A percentile compares a stretch with the other conserved stretches of the same genome.
phyloP scores from a whole-genome alignment of 805 yeast species.

The Wickerhamomyces queroliae region DNA sequence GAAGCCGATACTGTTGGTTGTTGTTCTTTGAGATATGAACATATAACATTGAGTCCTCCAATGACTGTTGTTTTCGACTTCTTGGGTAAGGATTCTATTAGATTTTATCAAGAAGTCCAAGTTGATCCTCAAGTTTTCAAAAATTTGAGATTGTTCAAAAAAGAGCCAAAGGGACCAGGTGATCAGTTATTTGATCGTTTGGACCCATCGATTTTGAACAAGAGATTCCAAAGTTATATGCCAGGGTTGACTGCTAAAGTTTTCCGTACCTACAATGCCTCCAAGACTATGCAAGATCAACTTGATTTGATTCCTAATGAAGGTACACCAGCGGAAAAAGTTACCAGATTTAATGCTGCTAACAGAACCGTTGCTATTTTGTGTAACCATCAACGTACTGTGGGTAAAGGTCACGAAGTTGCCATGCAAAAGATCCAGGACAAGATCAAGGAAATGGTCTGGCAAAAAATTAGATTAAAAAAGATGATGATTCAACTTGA shows the following conservation, averaged over 20 bases:
- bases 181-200: constrained; percentile 90
- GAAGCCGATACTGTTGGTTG: constrained; percentile 99
- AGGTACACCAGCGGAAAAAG: constrained; percentile 84
- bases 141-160: constrained; percentile 80
- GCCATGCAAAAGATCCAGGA: constrained; percentile 76
- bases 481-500: constrained; percentile 67
- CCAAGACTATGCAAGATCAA: constrained; percentile 95
- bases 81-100: constrained; percentile 91
- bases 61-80: constrained; percentile 84
- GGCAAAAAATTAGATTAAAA: constrained; percentile 77
- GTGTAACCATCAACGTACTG: constrained; percentile 96
- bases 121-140: constrained; percentile 91
- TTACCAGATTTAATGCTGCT: constrained; percentile 87
- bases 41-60: constrained; percentile 81
- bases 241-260: constrained; percentile 94
- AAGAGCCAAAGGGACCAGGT: constrained; percentile 84
- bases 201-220: constrained; percentile 77
- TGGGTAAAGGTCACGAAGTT: constrained; percentile 77
- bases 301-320: constrained; percentile 77
- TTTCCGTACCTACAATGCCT: constrained; percentile 95
- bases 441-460: constrained; percentile 69
- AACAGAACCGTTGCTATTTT: constrained; percentile 91
- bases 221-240: constrained; percentile 85
- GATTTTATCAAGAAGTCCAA: constrained; percentile 87
- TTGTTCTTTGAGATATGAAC: constrained; percentile 89